These are phyloP conservation scores for Salvia miltiorrhiza DNA, from an alignment of 257 asterid species.

Conservation along the genomic window DNA sequence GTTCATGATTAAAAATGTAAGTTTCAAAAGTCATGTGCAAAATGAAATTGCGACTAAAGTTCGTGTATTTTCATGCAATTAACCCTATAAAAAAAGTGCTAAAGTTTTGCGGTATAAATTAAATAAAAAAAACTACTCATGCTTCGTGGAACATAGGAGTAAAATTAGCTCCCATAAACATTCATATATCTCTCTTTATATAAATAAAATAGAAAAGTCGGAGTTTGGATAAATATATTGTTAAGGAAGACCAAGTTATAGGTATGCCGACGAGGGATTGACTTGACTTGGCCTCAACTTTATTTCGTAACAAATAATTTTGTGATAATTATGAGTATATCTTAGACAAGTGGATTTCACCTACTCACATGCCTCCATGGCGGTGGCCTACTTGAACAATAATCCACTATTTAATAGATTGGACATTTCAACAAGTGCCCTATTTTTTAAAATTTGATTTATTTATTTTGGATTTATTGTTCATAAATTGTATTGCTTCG, in stretches of 20 bases:
- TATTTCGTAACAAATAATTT: neutral
- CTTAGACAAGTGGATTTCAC: neutral
- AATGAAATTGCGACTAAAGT: too few species aligned
- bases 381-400: slow-evolving; percentile 4
- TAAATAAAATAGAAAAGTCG: too few species aligned
- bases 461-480: neutral
- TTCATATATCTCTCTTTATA: too few species aligned
- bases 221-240: too few species aligned
- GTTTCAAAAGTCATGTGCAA: too few species aligned
- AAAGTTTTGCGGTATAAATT: too few species aligned
- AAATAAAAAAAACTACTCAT: too few species aligned
- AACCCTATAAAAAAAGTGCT: too few species aligned
- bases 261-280: neutral
- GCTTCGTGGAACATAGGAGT: too few species aligned
- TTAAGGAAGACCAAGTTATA: neutral
- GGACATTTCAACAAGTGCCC: neutral
- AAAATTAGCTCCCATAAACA: too few species aligned
- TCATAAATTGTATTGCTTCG: neutral
- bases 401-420: slow-evolving; percentile 7
- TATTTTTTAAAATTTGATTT: neutral
- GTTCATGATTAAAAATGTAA: too few species aligned
- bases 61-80: too few species aligned
- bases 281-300: neutral
- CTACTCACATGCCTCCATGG: neutral
- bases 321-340: neutral